Conservation (phyloP, 495 filamentous ascomycete genomes). For the Chaetomium tenue region DNA sequence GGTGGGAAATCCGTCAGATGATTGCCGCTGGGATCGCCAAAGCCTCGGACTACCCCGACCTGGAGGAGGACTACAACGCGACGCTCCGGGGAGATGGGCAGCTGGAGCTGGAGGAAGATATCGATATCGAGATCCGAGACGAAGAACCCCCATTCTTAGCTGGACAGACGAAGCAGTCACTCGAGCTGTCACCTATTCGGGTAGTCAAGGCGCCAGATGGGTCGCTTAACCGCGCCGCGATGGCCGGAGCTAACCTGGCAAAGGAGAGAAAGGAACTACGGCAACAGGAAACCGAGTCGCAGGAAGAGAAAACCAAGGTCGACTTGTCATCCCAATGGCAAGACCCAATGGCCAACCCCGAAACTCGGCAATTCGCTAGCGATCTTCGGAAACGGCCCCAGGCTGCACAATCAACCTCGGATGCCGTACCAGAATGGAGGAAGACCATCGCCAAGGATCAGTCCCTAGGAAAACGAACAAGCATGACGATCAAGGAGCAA, state of each 20-base stretch:
- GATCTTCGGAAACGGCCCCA: slow-evolving; percentile 65
- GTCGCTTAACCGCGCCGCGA: slow-evolving; percentile 89
- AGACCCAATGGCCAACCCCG: slow-evolving; percentile 87
- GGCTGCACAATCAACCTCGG: slow-evolving; percentile 42
- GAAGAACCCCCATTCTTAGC: slow-evolving; percentile 96
- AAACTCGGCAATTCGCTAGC: slow-evolving; percentile 79
- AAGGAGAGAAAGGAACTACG: slow-evolving; percentile 86
- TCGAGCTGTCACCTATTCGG: slow-evolving; percentile 91
- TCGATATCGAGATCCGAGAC: slow-evolving; percentile 94
- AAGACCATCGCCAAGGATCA: slow-evolving; percentile 76
- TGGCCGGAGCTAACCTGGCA: slow-evolving; percentile 86
- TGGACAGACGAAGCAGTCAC: slow-evolving; percentile 91
- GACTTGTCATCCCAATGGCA: slow-evolving; percentile 93
- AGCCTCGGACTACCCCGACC: slow-evolving; percentile 86
- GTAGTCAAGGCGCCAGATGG: slow-evolving; percentile 97
- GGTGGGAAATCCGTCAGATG: slow-evolving; percentile 96
- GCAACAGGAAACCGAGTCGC: slow-evolving; percentile 84
- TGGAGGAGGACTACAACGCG: slow-evolving; percentile 90
- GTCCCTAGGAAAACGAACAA: slow-evolving; percentile 80
- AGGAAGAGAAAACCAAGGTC: slow-evolving; percentile 72
- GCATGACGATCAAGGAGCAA: slow-evolving; percentile 93
- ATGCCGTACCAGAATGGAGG: slow-evolving; percentile 90
- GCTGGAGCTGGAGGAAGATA: slow-evolving; percentile 93
- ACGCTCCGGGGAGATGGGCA: slow-evolving; percentile 80
- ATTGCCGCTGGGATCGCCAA: slow-evolving; percentile 93